Evolutionary conservation across 805 yeast species (phyloP).

Genomic region (Lachancea mirantina): DNA sequence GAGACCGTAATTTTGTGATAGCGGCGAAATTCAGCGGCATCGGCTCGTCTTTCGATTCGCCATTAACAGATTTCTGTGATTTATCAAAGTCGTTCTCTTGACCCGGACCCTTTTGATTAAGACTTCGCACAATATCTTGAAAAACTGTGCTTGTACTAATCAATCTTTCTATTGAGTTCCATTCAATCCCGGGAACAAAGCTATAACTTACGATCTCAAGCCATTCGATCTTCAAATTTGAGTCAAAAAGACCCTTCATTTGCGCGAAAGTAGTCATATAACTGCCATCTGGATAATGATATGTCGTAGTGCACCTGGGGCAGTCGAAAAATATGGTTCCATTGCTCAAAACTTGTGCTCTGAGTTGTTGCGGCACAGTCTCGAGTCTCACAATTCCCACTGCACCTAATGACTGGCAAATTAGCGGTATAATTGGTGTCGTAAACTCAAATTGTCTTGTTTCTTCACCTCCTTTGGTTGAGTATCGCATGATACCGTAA

Average conservation of each 20-base stretch:
- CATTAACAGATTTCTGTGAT: slow-evolving; percentile 6
- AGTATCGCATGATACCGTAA: slow-evolving; percentile 40
- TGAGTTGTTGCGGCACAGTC: slow-evolving; percentile 40
- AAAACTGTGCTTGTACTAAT: slow-evolving; percentile 26
- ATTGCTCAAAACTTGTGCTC: slow-evolving; percentile 47
- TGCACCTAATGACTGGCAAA: slow-evolving; percentile 45
- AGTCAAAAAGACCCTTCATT: slow-evolving; percentile 53
- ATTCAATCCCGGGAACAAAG: slow-evolving; percentile 40
- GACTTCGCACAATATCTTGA: slow-evolving; percentile 13
- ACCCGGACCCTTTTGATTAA: slow-evolving; percentile 10
- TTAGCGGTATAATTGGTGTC: slow-evolving; percentile 54
- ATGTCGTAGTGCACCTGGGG: slow-evolving; percentile 41
- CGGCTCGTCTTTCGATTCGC: slow-evolving; percentile 2
- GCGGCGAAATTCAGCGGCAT: slow-evolving; percentile 12
- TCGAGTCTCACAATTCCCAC: slow-evolving; percentile 49
- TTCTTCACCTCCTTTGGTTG: slow-evolving; percentile 40
- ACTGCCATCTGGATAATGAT: slow-evolving; percentile 64
- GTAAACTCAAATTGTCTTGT: slow-evolving; percentile 57
- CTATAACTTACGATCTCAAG: slow-evolving; percentile 50
- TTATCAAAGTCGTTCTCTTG: slow-evolving; percentile 2
- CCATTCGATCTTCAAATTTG: slow-evolving; percentile 63
- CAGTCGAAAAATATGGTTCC: slow-evolving; percentile 50
- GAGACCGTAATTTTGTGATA: slow-evolving; percentile 30
- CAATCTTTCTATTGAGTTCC: slow-evolving; percentile 40
- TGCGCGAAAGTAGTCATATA: slow-evolving; percentile 55